phyloP scores from a whole-genome alignment of 129 eudicot genomes.

The Flaveria robusta region DNA sequence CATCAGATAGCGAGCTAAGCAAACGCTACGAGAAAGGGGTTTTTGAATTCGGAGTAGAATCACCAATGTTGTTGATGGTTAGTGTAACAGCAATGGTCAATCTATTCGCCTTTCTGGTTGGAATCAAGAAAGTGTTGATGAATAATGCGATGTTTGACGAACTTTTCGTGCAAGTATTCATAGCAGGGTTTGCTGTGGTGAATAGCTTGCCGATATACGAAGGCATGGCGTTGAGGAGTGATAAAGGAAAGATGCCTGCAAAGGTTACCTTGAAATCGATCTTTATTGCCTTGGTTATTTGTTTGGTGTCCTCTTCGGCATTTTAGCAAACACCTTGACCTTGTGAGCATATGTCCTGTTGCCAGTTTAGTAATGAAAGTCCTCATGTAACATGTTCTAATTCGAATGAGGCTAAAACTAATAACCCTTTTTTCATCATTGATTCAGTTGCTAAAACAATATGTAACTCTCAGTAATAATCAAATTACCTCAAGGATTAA shows the following conservation, averaged over 20 bases:
- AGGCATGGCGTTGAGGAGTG: slow-evolving; percentile 62
- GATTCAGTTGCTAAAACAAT: neutral
- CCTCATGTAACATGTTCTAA: neutral
- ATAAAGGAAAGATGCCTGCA: slow-evolving; percentile 57
- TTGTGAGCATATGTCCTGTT: neutral
- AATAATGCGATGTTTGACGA: slow-evolving; percentile 15
- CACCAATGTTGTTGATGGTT: slow-evolving; percentile 42
- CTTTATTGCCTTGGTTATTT: slow-evolving; percentile 26
- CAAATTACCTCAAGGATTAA: neutral
- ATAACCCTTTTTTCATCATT: neutral
- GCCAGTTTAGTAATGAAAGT: neutral
- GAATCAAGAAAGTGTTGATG: slow-evolving; percentile 12
- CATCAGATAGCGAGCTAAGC: slow-evolving; percentile 38
- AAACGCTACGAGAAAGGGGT: slow-evolving; percentile 56
- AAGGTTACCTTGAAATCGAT: slow-evolving; percentile 40
- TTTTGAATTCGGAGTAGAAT: slow-evolving; percentile 54
- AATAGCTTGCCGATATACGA: slow-evolving; percentile 59
- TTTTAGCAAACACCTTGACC: slow-evolving; percentile 19
- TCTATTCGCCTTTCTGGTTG: slow-evolving; percentile 29
- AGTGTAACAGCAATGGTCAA: slow-evolving; percentile 39
- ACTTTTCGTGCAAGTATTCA: slow-evolving; percentile 39
- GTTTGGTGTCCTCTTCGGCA: neutral
- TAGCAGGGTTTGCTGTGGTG: slow-evolving; percentile 54
- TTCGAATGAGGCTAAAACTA: neutral
- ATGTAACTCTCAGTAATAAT: neutral